phyloP scores from a whole-genome alignment of 2,329 filamentous ascomycete genomes.

The Ploettnerulaceae sp. region DNA sequence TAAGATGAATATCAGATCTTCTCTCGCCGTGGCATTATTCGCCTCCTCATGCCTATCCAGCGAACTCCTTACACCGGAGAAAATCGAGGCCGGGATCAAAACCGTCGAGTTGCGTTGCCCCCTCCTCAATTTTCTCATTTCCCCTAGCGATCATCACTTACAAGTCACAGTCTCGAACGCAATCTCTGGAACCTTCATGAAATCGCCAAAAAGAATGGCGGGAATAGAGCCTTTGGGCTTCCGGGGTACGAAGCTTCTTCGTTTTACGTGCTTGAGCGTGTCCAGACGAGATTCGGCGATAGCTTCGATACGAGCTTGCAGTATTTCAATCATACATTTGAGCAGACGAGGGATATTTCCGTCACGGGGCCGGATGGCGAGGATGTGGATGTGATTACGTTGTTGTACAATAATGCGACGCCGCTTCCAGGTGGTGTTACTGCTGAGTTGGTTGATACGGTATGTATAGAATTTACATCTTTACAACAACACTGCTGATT shows the following conservation, averaged over 20 bases:
- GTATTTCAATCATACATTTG: conserved; percentile 5
- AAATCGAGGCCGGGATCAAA: conserved; percentile 1
- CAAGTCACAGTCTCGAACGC: not conserved
- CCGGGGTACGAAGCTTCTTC: conserved; percentile 5
- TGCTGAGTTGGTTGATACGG: not conserved
- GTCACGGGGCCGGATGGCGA: conserved; percentile 4
- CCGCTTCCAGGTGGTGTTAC: conserved; percentile 3
- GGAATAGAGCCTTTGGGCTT: conserved; percentile 5
- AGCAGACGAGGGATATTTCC: conserved; percentile 1
- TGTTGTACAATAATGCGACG: conserved; percentile 1
- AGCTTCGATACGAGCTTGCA: not conserved
- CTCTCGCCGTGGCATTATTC: not conserved
- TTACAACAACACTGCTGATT: too few species aligned
- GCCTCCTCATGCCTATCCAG: not conserved
- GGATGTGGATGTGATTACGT: not conserved
- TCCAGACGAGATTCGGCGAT: conserved; percentile 1
- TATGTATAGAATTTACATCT: too few species aligned
- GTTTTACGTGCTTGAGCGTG: conserved; percentile 4
- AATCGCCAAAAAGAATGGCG: conserved; percentile 4
- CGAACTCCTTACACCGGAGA: conserved; percentile 1
- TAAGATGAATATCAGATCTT: not conserved
- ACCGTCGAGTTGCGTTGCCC: not conserved
- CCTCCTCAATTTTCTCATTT: not conserved
- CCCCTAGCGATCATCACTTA: not conserved
- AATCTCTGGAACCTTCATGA: conserved; percentile 5